Percentiles rank a stretch among this genome's conserved stretches.
Evolutionary conservation across 169 alveolate genomes (phyloP).

Genomic region (Eimeria tenella): DNA sequence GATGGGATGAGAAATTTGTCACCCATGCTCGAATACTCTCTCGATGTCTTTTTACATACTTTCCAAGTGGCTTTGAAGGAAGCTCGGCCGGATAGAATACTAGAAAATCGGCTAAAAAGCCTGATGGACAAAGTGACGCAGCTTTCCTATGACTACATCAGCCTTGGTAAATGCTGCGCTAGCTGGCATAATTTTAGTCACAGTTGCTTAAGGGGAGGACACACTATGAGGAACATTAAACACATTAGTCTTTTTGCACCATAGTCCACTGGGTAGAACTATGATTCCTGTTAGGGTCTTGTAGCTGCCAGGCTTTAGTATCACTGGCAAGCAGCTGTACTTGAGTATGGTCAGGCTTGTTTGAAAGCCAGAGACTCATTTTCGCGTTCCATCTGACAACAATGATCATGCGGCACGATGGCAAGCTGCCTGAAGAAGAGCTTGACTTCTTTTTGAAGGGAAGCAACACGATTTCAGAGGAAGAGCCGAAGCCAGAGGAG

Average conservation of each 20-base stretch:
- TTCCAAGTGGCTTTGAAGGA: conserved; percentile 93
- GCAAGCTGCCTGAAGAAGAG: conserved; percentile 91
- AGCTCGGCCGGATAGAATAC: conserved; percentile 94
- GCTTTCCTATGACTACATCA: conserved; percentile 93
- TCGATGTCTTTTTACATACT: conserved; percentile 92
- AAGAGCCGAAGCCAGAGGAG: conserved; percentile 86
- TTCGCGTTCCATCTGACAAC: conserved; percentile 96
- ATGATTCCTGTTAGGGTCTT: not conserved
- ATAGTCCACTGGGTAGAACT: not conserved
- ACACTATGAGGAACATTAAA: too few species aligned
- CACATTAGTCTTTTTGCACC: not conserved
- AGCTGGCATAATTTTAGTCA: not conserved
- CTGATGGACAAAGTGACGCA: conserved; percentile 93
- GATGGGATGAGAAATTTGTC: conserved; percentile 93
- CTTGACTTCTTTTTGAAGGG: conserved; percentile 96
- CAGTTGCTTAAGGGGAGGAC: not conserved
- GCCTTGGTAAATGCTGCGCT: conserved; percentile 86
- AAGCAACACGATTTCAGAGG: conserved; percentile 90
- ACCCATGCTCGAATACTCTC: conserved; percentile 96
- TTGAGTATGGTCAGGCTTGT: conserved; percentile 81
- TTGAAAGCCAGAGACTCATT: conserved; percentile 94
- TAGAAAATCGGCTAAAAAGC: conserved; percentile 93
- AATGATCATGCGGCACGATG: conserved; percentile 94
- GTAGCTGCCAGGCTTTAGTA: not conserved
- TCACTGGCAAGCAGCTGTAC: not conserved